Evolutionary conservation across 2,329 filamentous ascomycete species (phyloP).

Genomic region (Colletotrichum coccodes): DNA sequence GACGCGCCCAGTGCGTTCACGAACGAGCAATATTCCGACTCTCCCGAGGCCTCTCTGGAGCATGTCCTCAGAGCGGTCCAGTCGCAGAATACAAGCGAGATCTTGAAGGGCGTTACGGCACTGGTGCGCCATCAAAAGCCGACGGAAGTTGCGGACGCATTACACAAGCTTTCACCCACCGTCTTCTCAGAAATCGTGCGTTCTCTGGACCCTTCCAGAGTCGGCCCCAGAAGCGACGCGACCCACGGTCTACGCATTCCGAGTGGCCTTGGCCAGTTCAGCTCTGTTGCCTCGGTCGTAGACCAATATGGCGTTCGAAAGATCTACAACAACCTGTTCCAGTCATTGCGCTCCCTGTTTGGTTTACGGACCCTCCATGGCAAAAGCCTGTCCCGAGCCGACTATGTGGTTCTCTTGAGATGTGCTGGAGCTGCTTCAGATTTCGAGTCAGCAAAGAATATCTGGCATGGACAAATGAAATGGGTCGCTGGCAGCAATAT

Average conservation of each 20-base stretch:
- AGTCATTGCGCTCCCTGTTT: conserved; percentile 46
- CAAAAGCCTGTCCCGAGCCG: conserved; percentile 45
- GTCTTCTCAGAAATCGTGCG: conserved; percentile 73
- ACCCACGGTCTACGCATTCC: conserved; percentile 51
- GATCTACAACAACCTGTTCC: conserved; percentile 50
- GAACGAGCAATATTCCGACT: not conserved
- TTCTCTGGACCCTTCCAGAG: conserved; percentile 66
- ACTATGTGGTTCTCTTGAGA: conserved; percentile 57
- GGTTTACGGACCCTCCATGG: conserved; percentile 42
- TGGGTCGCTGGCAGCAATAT: conserved; percentile 38
- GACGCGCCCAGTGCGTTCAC: not conserved
- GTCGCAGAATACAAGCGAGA: conserved; percentile 36
- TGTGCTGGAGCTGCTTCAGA: conserved; percentile 58
- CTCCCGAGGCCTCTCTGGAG: not conserved
- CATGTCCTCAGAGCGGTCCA: conserved; percentile 45
- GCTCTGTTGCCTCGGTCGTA: conserved; percentile 47
- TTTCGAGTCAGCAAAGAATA: conserved; percentile 41
- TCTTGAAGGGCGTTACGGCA: conserved; percentile 39
- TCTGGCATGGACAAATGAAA: conserved; percentile 47
- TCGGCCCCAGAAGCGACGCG: conserved; percentile 61
- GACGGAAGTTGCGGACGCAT: conserved; percentile 7
- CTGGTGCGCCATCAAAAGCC: conserved; percentile 37
- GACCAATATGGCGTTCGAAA: conserved; percentile 57
- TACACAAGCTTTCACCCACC: conserved; percentile 55
- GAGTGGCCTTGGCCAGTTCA: conserved; percentile 50